Conservation (phyloP, 495 filamentous ascomycete genomes). For the Podospora didyma region DNA sequence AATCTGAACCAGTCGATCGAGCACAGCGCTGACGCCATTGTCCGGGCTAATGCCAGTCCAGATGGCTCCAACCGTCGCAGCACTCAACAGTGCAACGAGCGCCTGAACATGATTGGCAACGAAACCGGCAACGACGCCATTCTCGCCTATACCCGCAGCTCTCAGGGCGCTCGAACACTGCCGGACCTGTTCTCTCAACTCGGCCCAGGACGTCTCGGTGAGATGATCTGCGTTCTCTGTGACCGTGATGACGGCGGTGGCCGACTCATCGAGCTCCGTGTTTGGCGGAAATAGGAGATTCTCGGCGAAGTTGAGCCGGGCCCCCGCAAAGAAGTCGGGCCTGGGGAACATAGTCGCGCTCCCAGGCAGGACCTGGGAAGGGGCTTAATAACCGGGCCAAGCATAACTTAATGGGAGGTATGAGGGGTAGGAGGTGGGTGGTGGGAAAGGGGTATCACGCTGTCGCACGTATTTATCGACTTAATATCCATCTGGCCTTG, state of each 20-base stretch:
- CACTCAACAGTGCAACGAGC: slow-evolving; percentile 80
- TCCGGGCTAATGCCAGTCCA: slow-evolving; percentile 90
- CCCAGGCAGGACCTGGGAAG: slow-evolving; percentile 61
- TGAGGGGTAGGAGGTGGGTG: neutral
- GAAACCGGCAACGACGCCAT: slow-evolving; percentile 75
- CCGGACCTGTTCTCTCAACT: slow-evolving; percentile 73
- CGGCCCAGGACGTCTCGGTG: slow-evolving; percentile 67
- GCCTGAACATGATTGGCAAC: slow-evolving; percentile 83
- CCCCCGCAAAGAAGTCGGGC: slow-evolving; percentile 76
- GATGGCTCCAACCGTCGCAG: slow-evolving; percentile 75
- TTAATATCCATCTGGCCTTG: no score
- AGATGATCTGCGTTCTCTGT: slow-evolving; percentile 64
- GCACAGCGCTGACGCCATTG: slow-evolving; percentile 64
- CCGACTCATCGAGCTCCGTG: slow-evolving; percentile 43
- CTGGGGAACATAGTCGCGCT: slow-evolving; percentile 73
- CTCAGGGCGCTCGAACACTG: slow-evolving; percentile 67
- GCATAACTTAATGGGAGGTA: neutral
- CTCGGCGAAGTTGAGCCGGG: slow-evolving; percentile 84
- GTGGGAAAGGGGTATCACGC: neutral
- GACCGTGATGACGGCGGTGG: slow-evolving; percentile 67
- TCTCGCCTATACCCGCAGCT: slow-evolving; percentile 59
- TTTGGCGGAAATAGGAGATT: slow-evolving; percentile 77
- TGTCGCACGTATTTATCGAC: no score
- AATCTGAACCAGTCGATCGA: slow-evolving; percentile 81
- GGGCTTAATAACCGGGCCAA: slow-evolving; percentile 6